These are phyloP conservation scores for Bocquillonia castaneifolia DNA, from an alignment of 441 rosid species.

Conservation along the genomic window DNA sequence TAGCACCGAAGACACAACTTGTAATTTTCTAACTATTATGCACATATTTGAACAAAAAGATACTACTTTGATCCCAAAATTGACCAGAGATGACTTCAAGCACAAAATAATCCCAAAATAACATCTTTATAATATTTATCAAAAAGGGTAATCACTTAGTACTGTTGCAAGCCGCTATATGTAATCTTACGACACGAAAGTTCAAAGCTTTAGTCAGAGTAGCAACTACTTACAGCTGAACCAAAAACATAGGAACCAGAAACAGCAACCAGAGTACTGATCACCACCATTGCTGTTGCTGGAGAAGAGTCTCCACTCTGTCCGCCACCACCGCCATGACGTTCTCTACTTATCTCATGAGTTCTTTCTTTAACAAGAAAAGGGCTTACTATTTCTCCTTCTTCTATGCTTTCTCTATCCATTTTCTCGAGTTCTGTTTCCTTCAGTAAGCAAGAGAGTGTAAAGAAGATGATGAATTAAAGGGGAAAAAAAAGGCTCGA, in stretches of 20 bases:
- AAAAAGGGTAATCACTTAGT: no score
- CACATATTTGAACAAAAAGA: background rate
- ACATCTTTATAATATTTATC: no score
- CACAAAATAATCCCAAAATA: no score
- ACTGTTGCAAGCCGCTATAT: no score
- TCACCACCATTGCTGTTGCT: slow-evolving; percentile 35
- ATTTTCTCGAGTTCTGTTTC: slow-evolving; percentile 1
- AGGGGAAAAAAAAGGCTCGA: no score
- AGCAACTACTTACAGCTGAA: slow-evolving; percentile 35
- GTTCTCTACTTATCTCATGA: slow-evolving; percentile 5
- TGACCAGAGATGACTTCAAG: background rate
- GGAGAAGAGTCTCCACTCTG: slow-evolving; percentile 22
- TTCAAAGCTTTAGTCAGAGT: background rate
- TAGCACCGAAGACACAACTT: background rate
- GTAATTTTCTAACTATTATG: background rate
- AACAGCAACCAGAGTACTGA: slow-evolving; percentile 49
- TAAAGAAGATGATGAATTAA: no score
- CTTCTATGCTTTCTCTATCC: slow-evolving; percentile 20
- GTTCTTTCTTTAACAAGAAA: slow-evolving; percentile 25
- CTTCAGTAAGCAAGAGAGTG: no score
- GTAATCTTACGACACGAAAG: background rate
- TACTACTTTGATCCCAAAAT: background rate
- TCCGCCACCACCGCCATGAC: slow-evolving; percentile 9
- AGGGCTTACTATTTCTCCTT: slow-evolving; percentile 23
- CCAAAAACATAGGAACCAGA: slow-evolving; percentile 53